A percentile compares a stretch with the other conserved stretches of the same genome.
Evolutionary conservation across 2,329 filamentous ascomycete species (phyloP).

Genomic region (Cryphonectria naterciae): DNA sequence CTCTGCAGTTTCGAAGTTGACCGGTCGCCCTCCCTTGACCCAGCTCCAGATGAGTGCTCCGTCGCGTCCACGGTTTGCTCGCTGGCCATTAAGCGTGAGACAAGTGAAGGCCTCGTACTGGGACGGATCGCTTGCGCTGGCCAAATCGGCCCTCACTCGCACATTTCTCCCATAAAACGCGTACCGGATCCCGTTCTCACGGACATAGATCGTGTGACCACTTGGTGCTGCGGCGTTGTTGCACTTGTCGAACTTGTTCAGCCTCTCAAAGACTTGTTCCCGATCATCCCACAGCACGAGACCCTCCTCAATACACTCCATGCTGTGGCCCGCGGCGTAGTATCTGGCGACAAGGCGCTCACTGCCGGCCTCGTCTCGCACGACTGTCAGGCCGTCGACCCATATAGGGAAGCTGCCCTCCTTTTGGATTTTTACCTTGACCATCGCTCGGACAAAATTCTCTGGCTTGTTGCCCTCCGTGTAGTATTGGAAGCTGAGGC

Average conservation of each 20-base stretch:
- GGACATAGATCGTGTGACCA: slow-evolving; percentile 23
- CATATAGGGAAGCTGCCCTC: slow-evolving; percentile 22
- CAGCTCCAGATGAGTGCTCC: slow-evolving; percentile 24
- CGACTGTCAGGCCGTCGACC: slow-evolving; percentile 26
- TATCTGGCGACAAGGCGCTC: slow-evolving; percentile 24
- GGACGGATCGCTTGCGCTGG: slow-evolving; percentile 19
- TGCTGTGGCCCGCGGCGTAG: slow-evolving; percentile 12
- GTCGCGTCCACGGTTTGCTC: slow-evolving; percentile 17
- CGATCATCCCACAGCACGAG: slow-evolving; percentile 24
- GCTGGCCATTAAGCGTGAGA: slow-evolving; percentile 12
- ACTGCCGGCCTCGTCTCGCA: slow-evolving; percentile 9
- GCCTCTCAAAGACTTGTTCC: slow-evolving; percentile 14
- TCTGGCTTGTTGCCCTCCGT: slow-evolving; percentile 17
- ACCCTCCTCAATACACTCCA: slow-evolving; percentile 22
- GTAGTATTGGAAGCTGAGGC: slow-evolving; percentile 23
- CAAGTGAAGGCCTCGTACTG: slow-evolving; percentile 29
- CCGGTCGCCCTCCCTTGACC: slow-evolving; percentile 25
- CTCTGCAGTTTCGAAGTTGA: slow-evolving; percentile 24
- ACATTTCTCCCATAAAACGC: slow-evolving; percentile 27
- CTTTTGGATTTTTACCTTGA: slow-evolving; percentile 14
- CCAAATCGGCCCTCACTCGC: slow-evolving; percentile 24
- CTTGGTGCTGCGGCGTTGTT: slow-evolving; percentile 13
- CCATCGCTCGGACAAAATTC: slow-evolving; percentile 24
- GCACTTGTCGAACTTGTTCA: slow-evolving; percentile 14
- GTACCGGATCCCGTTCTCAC: slow-evolving; percentile 20